Percentiles rank a stretch among this genome's conserved stretches.
Evolutionary conservation across 2,329 filamentous ascomycete species (phyloP).

Genomic region (Hypoxylon sp.): DNA sequence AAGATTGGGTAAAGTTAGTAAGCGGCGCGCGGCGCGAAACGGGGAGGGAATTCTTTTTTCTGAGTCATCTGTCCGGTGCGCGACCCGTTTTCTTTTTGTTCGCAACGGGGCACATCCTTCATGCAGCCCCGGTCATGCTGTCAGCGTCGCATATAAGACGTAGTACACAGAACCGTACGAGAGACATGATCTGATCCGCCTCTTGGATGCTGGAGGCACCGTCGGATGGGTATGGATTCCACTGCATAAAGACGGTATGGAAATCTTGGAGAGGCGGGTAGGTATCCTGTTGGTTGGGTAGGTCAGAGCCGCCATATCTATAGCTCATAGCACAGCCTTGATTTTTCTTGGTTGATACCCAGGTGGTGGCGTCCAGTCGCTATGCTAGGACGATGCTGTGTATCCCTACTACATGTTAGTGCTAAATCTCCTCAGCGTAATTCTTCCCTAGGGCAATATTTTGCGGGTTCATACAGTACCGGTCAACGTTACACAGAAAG

Average conservation of each 20-base stretch:
- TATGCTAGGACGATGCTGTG: conserved; percentile 1
- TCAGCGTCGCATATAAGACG: conserved; percentile 23
- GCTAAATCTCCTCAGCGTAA: conserved; percentile 3
- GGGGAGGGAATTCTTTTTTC: neutral
- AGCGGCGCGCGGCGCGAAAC: neutral
- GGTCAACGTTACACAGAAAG: neutral
- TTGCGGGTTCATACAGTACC: neutral
- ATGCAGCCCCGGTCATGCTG: conserved; percentile 12
- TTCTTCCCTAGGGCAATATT: neutral
- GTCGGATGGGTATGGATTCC: neutral
- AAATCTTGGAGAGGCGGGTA: neutral
- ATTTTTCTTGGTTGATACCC: neutral
- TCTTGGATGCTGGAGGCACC: neutral
- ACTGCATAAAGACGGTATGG: neutral
- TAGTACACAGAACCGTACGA: conserved; percentile 1
- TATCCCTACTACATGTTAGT: neutral
- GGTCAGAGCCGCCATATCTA: conserved; percentile 19
- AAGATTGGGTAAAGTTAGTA: neutral
- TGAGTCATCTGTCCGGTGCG: conserved; percentile 23
- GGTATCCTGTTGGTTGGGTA: conserved; percentile 12
- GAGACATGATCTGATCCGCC: conserved; percentile 14
- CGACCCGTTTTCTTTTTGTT: neutral
- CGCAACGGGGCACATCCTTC: neutral
- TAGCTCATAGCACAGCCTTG: neutral
- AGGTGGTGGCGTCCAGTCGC: conserved; percentile 10